Conservation (phyloP, 164 flowering plant genomes). For the Dillenia suffruticosa region DNA sequence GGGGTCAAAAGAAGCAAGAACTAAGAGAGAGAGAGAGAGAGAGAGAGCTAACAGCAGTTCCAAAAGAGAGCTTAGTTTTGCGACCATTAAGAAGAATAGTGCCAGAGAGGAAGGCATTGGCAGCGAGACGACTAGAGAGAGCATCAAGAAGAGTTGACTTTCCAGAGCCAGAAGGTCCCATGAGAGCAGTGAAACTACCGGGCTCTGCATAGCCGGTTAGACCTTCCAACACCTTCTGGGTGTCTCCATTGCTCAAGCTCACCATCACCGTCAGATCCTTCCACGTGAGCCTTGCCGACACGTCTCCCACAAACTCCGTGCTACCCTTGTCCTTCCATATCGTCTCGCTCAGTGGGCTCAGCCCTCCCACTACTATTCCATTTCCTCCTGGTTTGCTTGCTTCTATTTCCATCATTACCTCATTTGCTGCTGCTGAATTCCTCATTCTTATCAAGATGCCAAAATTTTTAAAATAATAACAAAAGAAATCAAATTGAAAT, state of each 20-base stretch:
- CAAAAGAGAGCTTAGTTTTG: constrained; percentile 81
- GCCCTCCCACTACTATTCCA: constrained; percentile 36
- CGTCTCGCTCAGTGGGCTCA: constrained; percentile 83
- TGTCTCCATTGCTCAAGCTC: constrained; percentile 52
- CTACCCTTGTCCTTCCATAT: constrained; percentile 63
- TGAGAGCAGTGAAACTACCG: constrained; percentile 70
- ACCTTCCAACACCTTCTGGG: constrained; percentile 70
- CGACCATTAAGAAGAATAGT: constrained; percentile 77
- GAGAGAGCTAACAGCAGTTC: constrained; percentile 64
- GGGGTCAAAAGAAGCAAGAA: not conserved
- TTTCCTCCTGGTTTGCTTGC: constrained; percentile 29
- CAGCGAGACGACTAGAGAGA: constrained; percentile 76
- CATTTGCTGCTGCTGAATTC: constrained; percentile 5
- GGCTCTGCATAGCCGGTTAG: constrained; percentile 88
- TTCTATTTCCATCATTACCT: constrained; percentile 55
- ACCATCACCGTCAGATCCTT: constrained; percentile 84
- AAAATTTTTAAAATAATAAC: too few species aligned
- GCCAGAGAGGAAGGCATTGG: constrained; percentile 86
- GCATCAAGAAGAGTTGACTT: constrained; percentile 92
- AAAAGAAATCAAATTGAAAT: too few species aligned
- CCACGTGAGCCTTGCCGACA: constrained; percentile 85
- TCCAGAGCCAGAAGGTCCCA: constrained; percentile 97
- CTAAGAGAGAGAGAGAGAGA: not conserved
- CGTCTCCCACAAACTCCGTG: constrained; percentile 64
- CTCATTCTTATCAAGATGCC: not conserved